A percentile compares a stretch with the other conserved stretches of the same genome.
These are phyloP conservation scores for Themeda triandra DNA, from an alignment of 176 grass and related monocot species.

Conservation along the genomic window DNA sequence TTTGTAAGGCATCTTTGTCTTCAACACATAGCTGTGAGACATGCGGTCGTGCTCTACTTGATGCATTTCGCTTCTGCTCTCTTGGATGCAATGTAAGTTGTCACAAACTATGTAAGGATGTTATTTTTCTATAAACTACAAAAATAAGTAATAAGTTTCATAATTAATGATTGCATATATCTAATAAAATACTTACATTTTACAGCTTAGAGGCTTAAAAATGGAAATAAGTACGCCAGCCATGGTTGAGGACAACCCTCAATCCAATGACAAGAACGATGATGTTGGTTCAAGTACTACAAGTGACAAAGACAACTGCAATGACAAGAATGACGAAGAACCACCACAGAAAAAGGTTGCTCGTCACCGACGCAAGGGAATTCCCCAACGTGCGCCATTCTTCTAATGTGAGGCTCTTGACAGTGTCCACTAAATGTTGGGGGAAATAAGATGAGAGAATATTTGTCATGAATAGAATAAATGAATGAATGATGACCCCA, in stretches of 20 bases:
- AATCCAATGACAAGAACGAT: not conserved
- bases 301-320: not conserved
- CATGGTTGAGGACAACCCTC: not conserved
- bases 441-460: not conserved
- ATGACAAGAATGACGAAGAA: not conserved
- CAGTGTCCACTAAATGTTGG: not conserved
- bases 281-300: not conserved
- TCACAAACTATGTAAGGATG: not conserved
- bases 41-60: conserved; percentile 42
- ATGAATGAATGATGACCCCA: not conserved
- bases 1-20: not conserved
- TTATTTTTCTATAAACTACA: no score
- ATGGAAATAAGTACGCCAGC: conserved; percentile 13
- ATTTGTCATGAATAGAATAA: not conserved
- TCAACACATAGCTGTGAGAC: conserved; percentile 38
- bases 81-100: conserved; percentile 57
- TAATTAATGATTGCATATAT: no score
- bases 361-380: conserved; percentile 51
- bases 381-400: conserved; percentile 56
- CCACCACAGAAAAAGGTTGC: not conserved
- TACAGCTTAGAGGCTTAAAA: not conserved
- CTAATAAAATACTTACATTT: no score
- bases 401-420: conserved; percentile 3
- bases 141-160: no score
- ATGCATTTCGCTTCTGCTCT: conserved; percentile 18